Base-by-base conservation (phyloP, 1,139 yeast species). In the Yamadazyma songkhlaensis region DNA sequence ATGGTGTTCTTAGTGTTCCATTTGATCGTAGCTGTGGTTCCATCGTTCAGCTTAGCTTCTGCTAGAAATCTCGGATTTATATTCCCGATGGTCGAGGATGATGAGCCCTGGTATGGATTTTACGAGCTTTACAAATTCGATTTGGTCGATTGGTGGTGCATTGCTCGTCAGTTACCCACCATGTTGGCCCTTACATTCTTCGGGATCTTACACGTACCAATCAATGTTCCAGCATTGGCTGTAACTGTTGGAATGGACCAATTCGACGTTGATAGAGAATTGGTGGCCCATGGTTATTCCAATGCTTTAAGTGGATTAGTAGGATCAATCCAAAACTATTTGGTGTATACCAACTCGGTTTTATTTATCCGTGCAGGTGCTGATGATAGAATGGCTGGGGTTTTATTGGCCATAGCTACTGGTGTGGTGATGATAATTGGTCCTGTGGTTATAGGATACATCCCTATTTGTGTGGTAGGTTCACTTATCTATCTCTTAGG, bases 181-280 rank as follows among this genome's bases (percentile, higher is more conserved):
- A 92, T 92, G 97, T 66, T 92, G 44, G 98, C 98, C 0, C 67
- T 92, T 46, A 90, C 98, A 0, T 92, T 92, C 57, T 92, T 92
- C 54, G 98, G 98, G 4, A 84, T 92, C 31, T 65, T 92, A 38
- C 98, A 92, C 55, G 98, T 92, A 9, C 98, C 98, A 4, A 92
- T 92, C 46, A 92, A 92, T 56, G 97, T 92, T 6, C 98, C 98
- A 3, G 97, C 98, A 0, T 69, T 92, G 40, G 97, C 97, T 0
- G 94, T 92, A 12, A 84, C 96, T 2, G 76, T 87, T 4, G 88
- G 89, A 4, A 84, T 86, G 74, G 92, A 84, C 55, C 84, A 83
- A 45, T 78, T 85, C 46, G 96, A 90, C 54, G 95, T 92, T 22
- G 96, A 92, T 59, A 74, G 92, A 41, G 98, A 92, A 61, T 73